A percentile compares a stretch with the other conserved stretches of the same genome.
phyloP scores from a whole-genome alignment of 257 asterid species.

The Solanum chilense region DNA sequence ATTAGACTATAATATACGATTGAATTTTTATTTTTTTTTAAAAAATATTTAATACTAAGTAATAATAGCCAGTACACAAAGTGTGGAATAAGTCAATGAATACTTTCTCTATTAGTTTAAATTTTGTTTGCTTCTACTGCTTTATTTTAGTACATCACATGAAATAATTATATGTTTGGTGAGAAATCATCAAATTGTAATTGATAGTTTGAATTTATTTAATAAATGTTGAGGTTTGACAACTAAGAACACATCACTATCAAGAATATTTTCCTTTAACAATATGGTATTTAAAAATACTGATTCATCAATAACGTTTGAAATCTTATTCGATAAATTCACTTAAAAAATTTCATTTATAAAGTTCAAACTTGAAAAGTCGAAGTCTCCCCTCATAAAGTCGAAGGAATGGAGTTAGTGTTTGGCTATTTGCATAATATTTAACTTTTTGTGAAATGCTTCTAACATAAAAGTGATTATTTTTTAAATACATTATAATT shows the following conservation, averaged over 20 bases:
- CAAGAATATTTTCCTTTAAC: neutral
- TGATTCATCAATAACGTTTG: neutral
- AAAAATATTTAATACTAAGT: no score
- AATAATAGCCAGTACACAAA: neutral
- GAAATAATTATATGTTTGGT: neutral
- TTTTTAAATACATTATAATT: neutral
- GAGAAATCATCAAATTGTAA: neutral
- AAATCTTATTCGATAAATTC: no score
- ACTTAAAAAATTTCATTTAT: no score
- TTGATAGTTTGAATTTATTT: neutral
- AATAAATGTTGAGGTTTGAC: neutral
- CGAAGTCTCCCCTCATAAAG: neutral
- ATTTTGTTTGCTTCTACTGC: neutral
- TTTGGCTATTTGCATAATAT: neutral
- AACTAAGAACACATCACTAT: neutral
- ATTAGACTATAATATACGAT: no score
- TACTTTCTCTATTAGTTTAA: neutral
- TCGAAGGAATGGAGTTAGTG: neutral
- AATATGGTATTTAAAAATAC: fast-evolving
- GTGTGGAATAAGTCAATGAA: neutral
- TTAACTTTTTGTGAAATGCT: neutral
- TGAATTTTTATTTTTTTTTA: no score
- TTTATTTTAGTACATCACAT: neutral
- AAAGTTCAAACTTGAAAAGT: neutral
- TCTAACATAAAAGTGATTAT: neutral